Conservation (phyloP, 2,329 filamentous ascomycete species). For the Colletotrichum falcatum region DNA sequence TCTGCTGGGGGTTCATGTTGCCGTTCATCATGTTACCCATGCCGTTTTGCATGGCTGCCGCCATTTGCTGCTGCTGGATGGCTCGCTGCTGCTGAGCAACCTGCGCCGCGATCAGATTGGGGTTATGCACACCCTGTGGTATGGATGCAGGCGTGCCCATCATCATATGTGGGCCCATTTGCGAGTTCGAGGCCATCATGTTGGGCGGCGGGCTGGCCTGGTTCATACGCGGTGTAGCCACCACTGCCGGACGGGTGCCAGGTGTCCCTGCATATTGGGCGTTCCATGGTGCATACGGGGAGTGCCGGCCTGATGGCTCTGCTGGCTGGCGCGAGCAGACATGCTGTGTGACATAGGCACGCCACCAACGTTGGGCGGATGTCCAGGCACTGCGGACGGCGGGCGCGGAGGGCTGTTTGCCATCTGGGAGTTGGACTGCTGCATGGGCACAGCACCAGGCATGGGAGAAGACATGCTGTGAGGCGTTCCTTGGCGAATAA, state of each 20-base stretch:
- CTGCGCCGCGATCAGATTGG: conserved; percentile 57
- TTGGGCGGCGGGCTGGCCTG: conserved; percentile 72
- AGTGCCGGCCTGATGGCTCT: conserved; percentile 73
- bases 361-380: conserved; percentile 61
- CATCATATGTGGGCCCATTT: conserved; percentile 65
- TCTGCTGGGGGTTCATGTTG: conserved; percentile 52
- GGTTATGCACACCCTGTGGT: conserved; percentile 54
- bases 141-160: conserved; percentile 53
- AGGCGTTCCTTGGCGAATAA: conserved; percentile 72
- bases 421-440: conserved; percentile 74
- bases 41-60: conserved; percentile 53
- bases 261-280: conserved; percentile 73
- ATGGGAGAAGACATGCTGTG: conserved; percentile 75
- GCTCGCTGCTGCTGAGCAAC: conserved; percentile 62
- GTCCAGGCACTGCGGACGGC: conserved; percentile 73
- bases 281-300: conserved; percentile 72
- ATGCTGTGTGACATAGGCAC: conserved; percentile 72
- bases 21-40: conserved; percentile 49
- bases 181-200: conserved; percentile 69
- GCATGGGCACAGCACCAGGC: conserved; percentile 72
- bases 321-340: conserved; percentile 74
- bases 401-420: conserved; percentile 76
- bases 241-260: conserved; percentile 63
- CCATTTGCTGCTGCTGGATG: conserved; percentile 56
- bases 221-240: conserved; percentile 70